Evolutionary conservation across 257 asterid genomes (phyloP), one percentile per base, ranked within the genome.

Genomic region (Knoxia roxburghii): DNA sequence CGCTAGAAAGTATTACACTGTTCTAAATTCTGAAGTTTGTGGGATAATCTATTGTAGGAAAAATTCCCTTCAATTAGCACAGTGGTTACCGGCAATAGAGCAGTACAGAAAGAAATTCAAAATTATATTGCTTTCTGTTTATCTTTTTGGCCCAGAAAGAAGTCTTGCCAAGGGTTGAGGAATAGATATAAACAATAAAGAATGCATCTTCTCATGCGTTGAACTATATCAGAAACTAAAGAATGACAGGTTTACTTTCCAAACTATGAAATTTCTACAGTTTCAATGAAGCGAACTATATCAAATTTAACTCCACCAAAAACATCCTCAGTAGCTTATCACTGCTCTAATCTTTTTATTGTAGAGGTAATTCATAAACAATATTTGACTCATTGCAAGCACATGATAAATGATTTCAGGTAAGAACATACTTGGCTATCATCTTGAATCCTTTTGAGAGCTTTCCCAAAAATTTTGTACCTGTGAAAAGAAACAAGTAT

Each of bases 381-480:
- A 8, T 3, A 17, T 9, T 33, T 46, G 49, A 30, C 32, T 52
- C 10, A 63, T 40, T 39, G 27, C 17, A 45, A 45, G 40, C 11
- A 37, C 29, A 61, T 15, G 23, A 61, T 21, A n/a, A 23, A 55
- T 14, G 53, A 40, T 43, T 61, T 7, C 46, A 23, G 35, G 57
- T 41, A 37, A 15, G 12, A 53, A 78, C 92, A 51, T 79, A 87
- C 98, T 75, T 86, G 95, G 77, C 94, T 40, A 68, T 93, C 97
- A 77, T 79, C 75, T 77, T 93, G 95, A 80, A 93, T 78, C 85
- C 97, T 88, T 58, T 86, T 80, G 54, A 93, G 80, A 75, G 97
- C 94, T 84, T 88, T 90, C 70, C 79, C 82, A 77, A 86, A 93
- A 65, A 93, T 84, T 76, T 86, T 86, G 82, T 93, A 88, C 88